Evolutionary conservation across 139 green algal genomes (phyloP).

Genomic region (Ostreobium quekettii): DNA sequence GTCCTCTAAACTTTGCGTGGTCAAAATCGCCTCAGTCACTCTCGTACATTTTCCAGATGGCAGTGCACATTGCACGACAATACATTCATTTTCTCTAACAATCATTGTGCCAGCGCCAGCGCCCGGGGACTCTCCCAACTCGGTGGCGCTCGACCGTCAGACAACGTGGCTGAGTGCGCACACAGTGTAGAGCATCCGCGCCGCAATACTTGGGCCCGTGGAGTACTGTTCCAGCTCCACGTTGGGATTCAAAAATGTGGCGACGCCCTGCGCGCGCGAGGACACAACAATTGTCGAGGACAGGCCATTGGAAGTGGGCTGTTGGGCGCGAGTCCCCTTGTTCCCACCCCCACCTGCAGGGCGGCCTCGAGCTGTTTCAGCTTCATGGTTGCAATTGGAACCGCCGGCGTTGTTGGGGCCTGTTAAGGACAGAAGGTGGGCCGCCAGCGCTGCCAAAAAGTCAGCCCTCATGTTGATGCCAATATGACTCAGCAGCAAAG

Average conservation of each 20-base stretch:
- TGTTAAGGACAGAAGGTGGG: too few species aligned
- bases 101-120: too few species aligned
- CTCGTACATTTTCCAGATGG: too few species aligned
- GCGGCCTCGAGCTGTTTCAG: neutral
- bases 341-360: constrained; percentile 1
- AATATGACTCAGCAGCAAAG: too few species aligned
- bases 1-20: too few species aligned
- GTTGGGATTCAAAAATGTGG: constrained; percentile 64
- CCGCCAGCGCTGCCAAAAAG: too few species aligned
- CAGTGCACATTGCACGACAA: too few species aligned
- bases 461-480: too few species aligned
- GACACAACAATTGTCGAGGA: neutral
- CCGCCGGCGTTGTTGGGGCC: too few species aligned
- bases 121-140: neutral
- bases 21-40: too few species aligned
- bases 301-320: neutral
- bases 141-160: neutral
- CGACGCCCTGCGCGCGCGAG: constrained; percentile 47
- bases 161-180: neutral
- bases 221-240: constrained; percentile 91
- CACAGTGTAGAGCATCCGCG: constrained; percentile 73
- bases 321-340: neutral
- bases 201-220: constrained; percentile 73
- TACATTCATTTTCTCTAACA: too few species aligned
- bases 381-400: too few species aligned